Evolutionary conservation across 2,329 filamentous ascomycete genomes (phyloP), one percentile per base, ranked within the genome.

Genomic region (Chaetomium globosum): DNA sequence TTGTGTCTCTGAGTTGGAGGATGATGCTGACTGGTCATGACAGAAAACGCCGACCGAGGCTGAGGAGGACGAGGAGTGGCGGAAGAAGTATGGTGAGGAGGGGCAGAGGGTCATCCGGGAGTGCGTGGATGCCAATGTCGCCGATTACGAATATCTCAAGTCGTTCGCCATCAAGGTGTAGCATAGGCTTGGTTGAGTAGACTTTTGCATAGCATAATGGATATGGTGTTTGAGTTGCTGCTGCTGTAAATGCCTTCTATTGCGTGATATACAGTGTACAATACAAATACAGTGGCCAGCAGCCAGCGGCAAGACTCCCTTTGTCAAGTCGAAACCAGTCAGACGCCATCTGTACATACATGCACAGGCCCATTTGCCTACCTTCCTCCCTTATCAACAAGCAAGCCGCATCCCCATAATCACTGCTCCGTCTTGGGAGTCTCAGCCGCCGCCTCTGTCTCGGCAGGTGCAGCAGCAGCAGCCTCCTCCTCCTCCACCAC

Each of bases 61-160:
- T 71, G 80, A 86, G 67, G 86, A 93, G 71, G 84, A 91, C 72
- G 79, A 80, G 57, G 88, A 92, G 71, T 95, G 91, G 91, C 80
- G 78, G 33, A 80, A 88, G 69, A 93, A 92, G 77, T 95, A 85
- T 72, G 91, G 91, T 39, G 83, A 87, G 55, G 84, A 92, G 73
- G 90, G 82, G 13, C 87, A 89, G 64, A 87, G 86, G 74, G 75
- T 88, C 55, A 94, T 95, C 62, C 81, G 87, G 66, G 81, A 87
- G 71, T 88, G 85, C 13, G 91, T 93, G 46, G 83, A 91, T 67
- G 87, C 84, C 61, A 93, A 92, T 73, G 79, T 91, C 56, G 81
- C 83, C 59, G 84, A 92, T 74, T 95, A 95, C 76, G 89, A 94
- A 77, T 92, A 93, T 75, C 79, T 95, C 77, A 93, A 90, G 83